Conservation (phyloP, 1,284 basidiomycete genomes). For the Jaminaea rosea region DNA sequence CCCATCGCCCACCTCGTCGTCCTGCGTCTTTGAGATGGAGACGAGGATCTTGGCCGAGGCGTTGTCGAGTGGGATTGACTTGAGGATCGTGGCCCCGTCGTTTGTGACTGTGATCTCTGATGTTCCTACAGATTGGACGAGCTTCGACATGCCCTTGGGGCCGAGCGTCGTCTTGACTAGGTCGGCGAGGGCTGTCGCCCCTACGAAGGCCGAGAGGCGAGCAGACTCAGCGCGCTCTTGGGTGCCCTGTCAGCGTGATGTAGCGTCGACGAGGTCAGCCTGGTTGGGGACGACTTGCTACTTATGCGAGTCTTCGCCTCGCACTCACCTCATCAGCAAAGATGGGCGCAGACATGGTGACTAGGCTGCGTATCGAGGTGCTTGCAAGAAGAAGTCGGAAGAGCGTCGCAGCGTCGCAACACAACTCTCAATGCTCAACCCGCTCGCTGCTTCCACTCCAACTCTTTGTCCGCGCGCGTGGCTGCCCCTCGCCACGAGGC, state of each 20-base stretch:
- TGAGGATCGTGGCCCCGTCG: constrained; percentile 96
- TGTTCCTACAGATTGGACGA: constrained; percentile 79
- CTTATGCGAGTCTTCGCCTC: not conserved
- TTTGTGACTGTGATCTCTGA: constrained; percentile 96
- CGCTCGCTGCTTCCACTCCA: not conserved
- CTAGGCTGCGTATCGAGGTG: not conserved
- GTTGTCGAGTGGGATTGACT: constrained; percentile 94
- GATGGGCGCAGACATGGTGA: constrained; percentile 42
- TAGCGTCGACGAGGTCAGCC: not conserved
- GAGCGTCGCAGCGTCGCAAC: too few species aligned
- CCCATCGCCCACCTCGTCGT: constrained; percentile 97
- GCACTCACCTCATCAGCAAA: constrained; percentile 36
- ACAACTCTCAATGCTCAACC: not conserved
- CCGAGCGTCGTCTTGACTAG: constrained; percentile 96
- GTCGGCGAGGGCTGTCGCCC: constrained; percentile 90
- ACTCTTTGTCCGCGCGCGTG: not conserved
- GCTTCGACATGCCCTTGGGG: constrained; percentile 93
- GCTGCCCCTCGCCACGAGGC: not conserved
- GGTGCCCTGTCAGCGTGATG: constrained; percentile 59
- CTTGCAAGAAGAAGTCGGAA: not conserved
- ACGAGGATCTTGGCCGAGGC: constrained; percentile 98
- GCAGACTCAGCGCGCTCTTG: constrained; percentile 97
- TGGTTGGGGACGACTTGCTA: not conserved
- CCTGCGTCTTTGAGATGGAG: constrained; percentile 99
- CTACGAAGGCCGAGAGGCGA: constrained; percentile 94